Conservation (phyloP, 768 basidiomycete species). For the Leucogyrophana mollusca region DNA sequence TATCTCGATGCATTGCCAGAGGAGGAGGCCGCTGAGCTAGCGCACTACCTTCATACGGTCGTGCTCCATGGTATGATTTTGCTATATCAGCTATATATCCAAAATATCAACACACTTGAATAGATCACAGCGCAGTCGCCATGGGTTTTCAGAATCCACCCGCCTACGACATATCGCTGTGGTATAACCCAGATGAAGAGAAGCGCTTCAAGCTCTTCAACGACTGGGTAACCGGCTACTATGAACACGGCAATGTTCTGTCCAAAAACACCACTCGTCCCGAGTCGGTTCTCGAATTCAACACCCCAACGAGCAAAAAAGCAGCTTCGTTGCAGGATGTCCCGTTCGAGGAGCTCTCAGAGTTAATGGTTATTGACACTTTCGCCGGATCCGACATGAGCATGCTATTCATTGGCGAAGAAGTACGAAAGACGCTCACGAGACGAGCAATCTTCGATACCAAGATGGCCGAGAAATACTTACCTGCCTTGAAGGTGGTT, state of each 20-base stretch:
- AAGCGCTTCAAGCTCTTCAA: slow-evolving; percentile 1
- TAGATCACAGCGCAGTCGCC: neutral
- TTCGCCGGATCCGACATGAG: slow-evolving; percentile 1
- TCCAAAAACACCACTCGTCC: slow-evolving; percentile 4
- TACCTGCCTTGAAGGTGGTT: slow-evolving; percentile 5
- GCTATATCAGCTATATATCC: too few species aligned
- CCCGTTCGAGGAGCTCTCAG: neutral
- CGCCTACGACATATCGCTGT: neutral
- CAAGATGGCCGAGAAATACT: slow-evolving; percentile 1
- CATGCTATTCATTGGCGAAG: neutral
- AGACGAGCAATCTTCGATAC: slow-evolving; percentile 8
- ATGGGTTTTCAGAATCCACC: slow-evolving; percentile 1
- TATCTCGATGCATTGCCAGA: slow-evolving; percentile 5
- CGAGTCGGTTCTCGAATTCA: slow-evolving; percentile 7
- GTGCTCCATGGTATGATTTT: slow-evolving; percentile 5
- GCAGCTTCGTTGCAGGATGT: slow-evolving; percentile 1
- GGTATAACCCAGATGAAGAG: neutral
- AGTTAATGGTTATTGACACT: slow-evolving; percentile 1
- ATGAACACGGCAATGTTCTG: neutral
- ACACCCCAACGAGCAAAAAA: neutral
- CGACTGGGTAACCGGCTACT: slow-evolving; percentile 2
- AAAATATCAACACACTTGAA: too few species aligned
- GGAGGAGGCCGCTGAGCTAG: slow-evolving; percentile 1
- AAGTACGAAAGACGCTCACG: neutral
- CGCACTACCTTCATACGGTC: slow-evolving; percentile 3